Conservation (phyloP, 371 early-diverging fungal species). For the Dinochytrium kinnereticum region DNA sequence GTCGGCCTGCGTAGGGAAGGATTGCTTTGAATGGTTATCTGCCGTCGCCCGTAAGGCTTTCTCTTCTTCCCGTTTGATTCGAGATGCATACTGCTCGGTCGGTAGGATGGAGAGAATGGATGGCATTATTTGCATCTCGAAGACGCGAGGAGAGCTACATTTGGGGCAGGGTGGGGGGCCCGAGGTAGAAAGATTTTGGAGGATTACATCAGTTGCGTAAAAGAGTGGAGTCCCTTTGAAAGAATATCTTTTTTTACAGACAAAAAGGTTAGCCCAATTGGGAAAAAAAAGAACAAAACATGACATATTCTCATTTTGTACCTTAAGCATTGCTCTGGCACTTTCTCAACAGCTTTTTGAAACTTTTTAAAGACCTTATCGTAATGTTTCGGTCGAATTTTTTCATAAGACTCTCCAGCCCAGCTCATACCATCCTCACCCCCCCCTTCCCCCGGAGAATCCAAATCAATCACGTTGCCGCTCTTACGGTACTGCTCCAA, state of each 20-base stretch:
- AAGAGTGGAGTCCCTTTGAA: conserved; percentile 75
- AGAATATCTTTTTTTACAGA: conserved; percentile 79
- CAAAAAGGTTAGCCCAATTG: too few relatives aligned
- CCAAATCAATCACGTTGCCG: conserved; percentile 6
- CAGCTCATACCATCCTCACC: conserved; percentile 49
- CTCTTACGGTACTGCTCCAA: conserved; percentile 36
- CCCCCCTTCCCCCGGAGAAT: conserved; percentile 12
- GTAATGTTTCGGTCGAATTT: conserved; percentile 65
- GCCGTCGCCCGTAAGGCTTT: neutral
- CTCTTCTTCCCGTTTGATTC: conserved; percentile 8
- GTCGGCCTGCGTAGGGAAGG: conserved; percentile 32
- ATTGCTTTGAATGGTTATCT: neutral
- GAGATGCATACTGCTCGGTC: conserved; percentile 35
- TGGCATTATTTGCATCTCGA: conserved; percentile 95
- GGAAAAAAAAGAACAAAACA: neutral
- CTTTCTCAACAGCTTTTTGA: conserved; percentile 67
- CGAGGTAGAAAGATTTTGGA: conserved; percentile 28
- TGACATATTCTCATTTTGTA: conserved; percentile 15
- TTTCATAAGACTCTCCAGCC: conserved; percentile 86
- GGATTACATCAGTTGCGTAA: conserved; percentile 61
- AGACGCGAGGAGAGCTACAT: conserved; percentile 80
- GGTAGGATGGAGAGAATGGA: conserved; percentile 72
- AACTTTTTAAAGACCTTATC: conserved; percentile 84
- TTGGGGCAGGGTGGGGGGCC: conserved; percentile 61
- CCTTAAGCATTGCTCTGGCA: conserved; percentile 85